These are phyloP conservation scores for Peronospora belbahrii DNA, from an alignment of 352 stramenopile genomes.

Conservation along the genomic window DNA sequence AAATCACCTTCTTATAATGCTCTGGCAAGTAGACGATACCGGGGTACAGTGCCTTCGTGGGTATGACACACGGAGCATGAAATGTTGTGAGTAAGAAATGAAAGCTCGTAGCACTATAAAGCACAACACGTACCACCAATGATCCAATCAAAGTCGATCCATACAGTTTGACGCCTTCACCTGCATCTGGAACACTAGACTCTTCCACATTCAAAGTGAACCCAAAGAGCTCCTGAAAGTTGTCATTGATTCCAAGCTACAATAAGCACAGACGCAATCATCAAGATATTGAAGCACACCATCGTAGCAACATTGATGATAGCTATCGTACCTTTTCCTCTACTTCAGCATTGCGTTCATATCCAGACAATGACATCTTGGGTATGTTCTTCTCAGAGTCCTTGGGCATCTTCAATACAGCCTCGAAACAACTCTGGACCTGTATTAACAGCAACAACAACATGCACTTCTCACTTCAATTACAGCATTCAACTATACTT, in stretches of 20 bases:
- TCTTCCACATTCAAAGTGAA: constrained; percentile 62
- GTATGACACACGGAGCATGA: background rate
- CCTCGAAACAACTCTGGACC: constrained; percentile 49
- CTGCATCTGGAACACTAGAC: constrained; percentile 54
- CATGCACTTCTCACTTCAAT: background rate
- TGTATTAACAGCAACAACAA: constrained; percentile 6
- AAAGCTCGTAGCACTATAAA: background rate
- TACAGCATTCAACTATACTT: background rate
- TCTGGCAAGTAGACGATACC: constrained; percentile 78
- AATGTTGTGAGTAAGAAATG: background rate
- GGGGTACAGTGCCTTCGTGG: constrained; percentile 54
- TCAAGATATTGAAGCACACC: background rate
- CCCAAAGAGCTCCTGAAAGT: constrained; percentile 50
- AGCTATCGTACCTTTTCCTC: constrained; percentile 16
- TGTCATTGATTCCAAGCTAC: constrained; percentile 30
- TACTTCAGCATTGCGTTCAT: constrained; percentile 33
- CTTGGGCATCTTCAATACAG: constrained; percentile 44
- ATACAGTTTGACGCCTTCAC: constrained; percentile 63
- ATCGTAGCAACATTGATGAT: background rate
- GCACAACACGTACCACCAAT: constrained; percentile 40
- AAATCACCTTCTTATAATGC: constrained; percentile 73
- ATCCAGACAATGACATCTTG: constrained; percentile 63
- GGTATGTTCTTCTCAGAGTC: constrained; percentile 23
- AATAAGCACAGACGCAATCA: background rate
- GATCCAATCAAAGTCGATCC: constrained; percentile 60